Percentiles rank a stretch among this genome's conserved stretches.
phyloP scores from a whole-genome alignment of 805 yeast genomes.

The Candida silvicultrix region DNA sequence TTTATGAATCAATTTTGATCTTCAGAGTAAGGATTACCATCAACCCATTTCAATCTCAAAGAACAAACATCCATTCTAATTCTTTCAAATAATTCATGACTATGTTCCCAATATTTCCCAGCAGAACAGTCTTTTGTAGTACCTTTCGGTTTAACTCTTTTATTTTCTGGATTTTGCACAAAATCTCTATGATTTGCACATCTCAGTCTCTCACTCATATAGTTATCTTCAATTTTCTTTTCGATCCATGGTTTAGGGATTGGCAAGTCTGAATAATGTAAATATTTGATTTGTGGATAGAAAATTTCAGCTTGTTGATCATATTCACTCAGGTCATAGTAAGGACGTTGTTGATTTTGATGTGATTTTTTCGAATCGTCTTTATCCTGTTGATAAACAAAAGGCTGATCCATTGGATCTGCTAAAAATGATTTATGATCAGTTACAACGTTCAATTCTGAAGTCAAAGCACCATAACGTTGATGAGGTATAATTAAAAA shows the following conservation, averaged over 20 bases:
- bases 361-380: neutral
- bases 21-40: neutral
- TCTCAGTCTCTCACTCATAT: neutral
- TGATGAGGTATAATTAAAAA: conserved; percentile 34
- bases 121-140: neutral
- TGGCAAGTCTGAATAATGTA: conserved; percentile 60
- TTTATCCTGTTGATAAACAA: neutral
- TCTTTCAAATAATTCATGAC: neutral
- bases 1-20: neutral
- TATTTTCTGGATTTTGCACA: neutral
- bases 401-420: conserved; percentile 32
- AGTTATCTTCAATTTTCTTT: neutral
- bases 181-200: neutral
- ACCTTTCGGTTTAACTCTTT: neutral
- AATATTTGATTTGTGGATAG: conserved; percentile 28
- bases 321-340: no score
- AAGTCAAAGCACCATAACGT: conserved; percentile 37
- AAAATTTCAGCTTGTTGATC: neutral
- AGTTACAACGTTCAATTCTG: conserved; percentile 28
- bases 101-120: neutral
- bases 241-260: conserved; percentile 53
- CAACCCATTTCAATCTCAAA: neutral
- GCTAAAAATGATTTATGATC: conserved; percentile 31
- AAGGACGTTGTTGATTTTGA: no score
- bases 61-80: neutral